These are phyloP conservation scores for Penicillium turbatum DNA, from an alignment of 495 filamentous ascomycete species.

Conservation along the genomic window DNA sequence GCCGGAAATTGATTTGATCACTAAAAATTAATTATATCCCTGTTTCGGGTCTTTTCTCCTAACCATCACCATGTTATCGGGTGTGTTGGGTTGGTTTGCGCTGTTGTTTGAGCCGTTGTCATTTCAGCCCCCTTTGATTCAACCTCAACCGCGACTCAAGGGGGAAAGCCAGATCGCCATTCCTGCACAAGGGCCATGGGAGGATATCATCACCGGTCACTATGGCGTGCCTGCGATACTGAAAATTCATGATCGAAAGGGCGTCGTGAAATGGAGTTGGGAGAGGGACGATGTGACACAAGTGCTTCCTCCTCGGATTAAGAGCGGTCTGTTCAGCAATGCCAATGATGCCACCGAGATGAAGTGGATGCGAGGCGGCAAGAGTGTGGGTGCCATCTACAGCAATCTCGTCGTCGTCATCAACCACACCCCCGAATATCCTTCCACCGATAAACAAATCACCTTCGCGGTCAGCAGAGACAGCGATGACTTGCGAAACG, in stretches of 20 bases:
- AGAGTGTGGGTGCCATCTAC: slow-evolving; percentile 24
- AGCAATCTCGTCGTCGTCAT: slow-evolving; percentile 21
- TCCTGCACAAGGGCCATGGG: slow-evolving; percentile 11
- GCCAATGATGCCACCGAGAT: slow-evolving; percentile 31
- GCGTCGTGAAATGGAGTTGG: slow-evolving; percentile 26
- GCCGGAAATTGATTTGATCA: not conserved
- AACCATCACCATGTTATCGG: slow-evolving; percentile 12
- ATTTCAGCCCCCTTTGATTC: slow-evolving; percentile 16
- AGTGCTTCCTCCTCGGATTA: slow-evolving; percentile 13
- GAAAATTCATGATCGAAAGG: slow-evolving; percentile 25
- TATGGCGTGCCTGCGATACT: slow-evolving; percentile 23
- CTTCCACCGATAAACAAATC: slow-evolving; percentile 25
- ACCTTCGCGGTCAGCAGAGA: slow-evolving; percentile 26
- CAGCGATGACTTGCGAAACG: slow-evolving; percentile 22
- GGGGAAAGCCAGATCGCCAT: slow-evolving; percentile 4
- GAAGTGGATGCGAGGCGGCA: slow-evolving; percentile 25
- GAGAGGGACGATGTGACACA: slow-evolving; percentile 24
- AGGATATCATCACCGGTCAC: slow-evolving; percentile 28
- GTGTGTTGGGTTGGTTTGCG: slow-evolving; percentile 16
- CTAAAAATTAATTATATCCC: not conserved
- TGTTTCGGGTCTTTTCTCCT: not conserved
- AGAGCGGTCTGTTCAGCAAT: slow-evolving; percentile 16
- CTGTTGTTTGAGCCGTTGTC: slow-evolving; percentile 18
- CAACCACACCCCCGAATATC: slow-evolving; percentile 28
- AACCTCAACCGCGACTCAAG: slow-evolving; percentile 21